Conservation (phyloP, 169 alveolate species). For the Plasmodium malariae region DNA sequence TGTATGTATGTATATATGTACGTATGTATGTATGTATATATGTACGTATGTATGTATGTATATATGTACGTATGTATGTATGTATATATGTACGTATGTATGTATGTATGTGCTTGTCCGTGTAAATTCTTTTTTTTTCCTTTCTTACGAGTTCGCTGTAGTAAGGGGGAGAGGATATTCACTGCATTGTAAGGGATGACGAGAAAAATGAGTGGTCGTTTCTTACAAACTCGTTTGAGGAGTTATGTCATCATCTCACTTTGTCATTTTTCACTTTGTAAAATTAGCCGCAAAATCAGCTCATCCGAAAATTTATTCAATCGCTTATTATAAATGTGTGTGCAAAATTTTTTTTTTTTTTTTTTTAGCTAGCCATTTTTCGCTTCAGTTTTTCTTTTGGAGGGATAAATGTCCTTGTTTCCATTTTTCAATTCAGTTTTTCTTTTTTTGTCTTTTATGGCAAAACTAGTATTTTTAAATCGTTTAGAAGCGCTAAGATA, state of each 20-base stretch:
- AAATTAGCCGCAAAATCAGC: no score
- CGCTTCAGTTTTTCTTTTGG: slow-evolving; percentile 10
- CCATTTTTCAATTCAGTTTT: neutral
- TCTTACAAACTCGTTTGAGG: no score
- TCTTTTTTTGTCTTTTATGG: slow-evolving; percentile 55
- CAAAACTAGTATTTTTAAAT: slow-evolving; percentile 5
- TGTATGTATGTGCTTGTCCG: neutral
- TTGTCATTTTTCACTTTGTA: no score
- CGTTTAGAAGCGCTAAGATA: slow-evolving; percentile 10
- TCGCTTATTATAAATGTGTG: no score
- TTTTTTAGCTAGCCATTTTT: neutral
- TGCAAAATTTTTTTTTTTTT: slow-evolving; percentile 16
- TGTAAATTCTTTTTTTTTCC: no score
- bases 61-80: neutral
- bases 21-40: neutral
- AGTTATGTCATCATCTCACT: no score
- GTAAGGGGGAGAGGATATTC: no score
- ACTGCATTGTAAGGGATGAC: no score
- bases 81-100: neutral
- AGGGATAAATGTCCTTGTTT: neutral
- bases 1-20: no score
- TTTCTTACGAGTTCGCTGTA: no score
- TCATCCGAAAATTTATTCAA: no score
- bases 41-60: neutral
- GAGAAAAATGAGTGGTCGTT: no score